These are phyloP conservation scores for Arxiozyma telluris DNA, from an alignment of 1,139 yeast genomes.

Conservation along the genomic window DNA sequence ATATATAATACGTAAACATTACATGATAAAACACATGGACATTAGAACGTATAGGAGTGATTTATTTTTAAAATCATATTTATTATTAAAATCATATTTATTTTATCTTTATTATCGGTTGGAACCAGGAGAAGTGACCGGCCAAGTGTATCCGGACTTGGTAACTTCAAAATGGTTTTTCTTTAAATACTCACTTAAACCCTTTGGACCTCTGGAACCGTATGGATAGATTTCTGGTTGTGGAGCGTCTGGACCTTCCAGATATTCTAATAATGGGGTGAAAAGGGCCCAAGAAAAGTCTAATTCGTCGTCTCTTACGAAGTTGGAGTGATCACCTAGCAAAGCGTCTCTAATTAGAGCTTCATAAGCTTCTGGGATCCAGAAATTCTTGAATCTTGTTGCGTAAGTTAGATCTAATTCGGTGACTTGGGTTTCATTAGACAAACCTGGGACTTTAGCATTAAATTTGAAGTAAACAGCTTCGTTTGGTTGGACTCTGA, in stretches of 20 bases:
- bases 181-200: conserved; percentile 30
- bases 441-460: conserved; percentile 79
- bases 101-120: not conserved
- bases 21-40: not conserved
- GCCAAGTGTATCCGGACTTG: conserved; percentile 9
- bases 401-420: conserved; percentile 86
- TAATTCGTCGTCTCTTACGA: conserved; percentile 91
- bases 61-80: not conserved
- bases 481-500: conserved; percentile 90
- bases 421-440: conserved; percentile 71
- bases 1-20: not conserved
- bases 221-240: conserved; percentile 62
- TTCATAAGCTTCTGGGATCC: conserved; percentile 95
- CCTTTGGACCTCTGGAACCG: conserved; percentile 84
- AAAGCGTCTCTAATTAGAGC: not conserved
- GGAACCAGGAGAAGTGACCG: conserved; percentile 10
- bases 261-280: conserved; percentile 76
- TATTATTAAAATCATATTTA: too few species aligned
- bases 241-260: conserved; percentile 65
- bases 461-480: conserved; percentile 88
- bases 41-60: too few species aligned
- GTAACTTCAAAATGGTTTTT: conserved; percentile 5
- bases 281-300: conserved; percentile 88
- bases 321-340: conserved; percentile 92
- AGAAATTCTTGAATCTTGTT: conserved; percentile 72